Conservation (phyloP, 1,284 basidiomycete species). For the Lentinula novae-zelandiae region DNA sequence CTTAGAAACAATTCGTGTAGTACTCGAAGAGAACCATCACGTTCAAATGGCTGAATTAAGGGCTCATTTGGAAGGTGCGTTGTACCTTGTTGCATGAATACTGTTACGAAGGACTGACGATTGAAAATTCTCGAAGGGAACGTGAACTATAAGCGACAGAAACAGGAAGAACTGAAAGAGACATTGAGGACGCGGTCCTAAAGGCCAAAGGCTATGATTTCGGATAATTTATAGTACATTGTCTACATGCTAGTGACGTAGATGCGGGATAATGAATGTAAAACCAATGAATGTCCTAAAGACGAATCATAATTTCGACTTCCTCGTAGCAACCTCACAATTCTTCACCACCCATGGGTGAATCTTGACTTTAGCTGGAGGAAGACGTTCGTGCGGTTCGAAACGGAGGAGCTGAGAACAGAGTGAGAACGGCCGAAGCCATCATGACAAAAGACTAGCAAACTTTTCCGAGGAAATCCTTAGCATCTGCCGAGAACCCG, state of each 20-base stretch:
- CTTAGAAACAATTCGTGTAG: not conserved
- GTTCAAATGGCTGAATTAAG: not conserved
- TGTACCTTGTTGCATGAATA: not conserved
- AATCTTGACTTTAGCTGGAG: slow-evolving; percentile 75
- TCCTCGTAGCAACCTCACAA: not conserved
- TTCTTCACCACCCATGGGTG: slow-evolving; percentile 86
- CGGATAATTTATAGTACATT: too few relatives aligned
- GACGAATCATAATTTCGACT: too few relatives aligned
- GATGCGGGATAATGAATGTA: too few relatives aligned
- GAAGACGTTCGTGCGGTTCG: slow-evolving; percentile 79
- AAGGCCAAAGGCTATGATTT: too few relatives aligned
- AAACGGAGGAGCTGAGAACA: slow-evolving; percentile 78
- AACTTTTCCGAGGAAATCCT: slow-evolving; percentile 42
- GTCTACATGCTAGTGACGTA: too few relatives aligned
- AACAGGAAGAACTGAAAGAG: not conserved
- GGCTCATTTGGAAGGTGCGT: not conserved
- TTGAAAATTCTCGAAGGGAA: not conserved
- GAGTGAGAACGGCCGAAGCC: not conserved
- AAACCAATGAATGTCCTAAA: too few relatives aligned
- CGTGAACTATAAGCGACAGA: not conserved
- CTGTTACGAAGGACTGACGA: too few relatives aligned
- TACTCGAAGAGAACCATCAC: not conserved
- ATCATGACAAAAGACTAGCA: slow-evolving; percentile 7
- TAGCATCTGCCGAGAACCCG: slow-evolving; percentile 31
- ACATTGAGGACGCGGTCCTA: not conserved